These are phyloP conservation scores for Talaromyces liani DNA, from an alignment of 495 filamentous ascomycete genomes.

Conservation along the genomic window DNA sequence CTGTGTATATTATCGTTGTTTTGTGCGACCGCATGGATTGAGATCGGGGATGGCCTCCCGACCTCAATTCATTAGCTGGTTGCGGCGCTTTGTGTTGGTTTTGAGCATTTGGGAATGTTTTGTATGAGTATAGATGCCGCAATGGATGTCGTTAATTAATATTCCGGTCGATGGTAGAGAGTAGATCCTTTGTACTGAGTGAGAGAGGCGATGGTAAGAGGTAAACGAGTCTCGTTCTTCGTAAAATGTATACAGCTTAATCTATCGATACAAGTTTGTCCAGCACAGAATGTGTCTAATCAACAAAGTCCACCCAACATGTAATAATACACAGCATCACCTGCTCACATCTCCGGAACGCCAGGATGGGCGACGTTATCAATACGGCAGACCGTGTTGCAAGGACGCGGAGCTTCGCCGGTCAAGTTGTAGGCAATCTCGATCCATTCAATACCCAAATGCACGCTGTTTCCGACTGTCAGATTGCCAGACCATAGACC, in stretches of 20 bases:
- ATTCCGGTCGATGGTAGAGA: not conserved
- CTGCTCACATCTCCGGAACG: constrained; percentile 1
- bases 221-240: not conserved
- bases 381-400: constrained; percentile 7
- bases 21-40: not conserved
- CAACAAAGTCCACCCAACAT: not conserved
- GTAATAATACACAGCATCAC: not conserved
- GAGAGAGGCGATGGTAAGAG: too few species aligned
- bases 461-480: constrained; percentile 48
- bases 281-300: not conserved
- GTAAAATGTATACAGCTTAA: not conserved
- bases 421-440: constrained; percentile 61
- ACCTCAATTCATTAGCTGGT: not conserved
- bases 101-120: not conserved
- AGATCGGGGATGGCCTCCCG: not conserved
- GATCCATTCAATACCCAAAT: constrained; percentile 66
- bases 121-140: not conserved
- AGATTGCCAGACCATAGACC: constrained; percentile 69
- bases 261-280: not conserved
- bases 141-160: not conserved
- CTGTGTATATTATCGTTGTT: not conserved
- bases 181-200: too few species aligned
- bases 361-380: not conserved
- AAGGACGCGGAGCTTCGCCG: not conserved
- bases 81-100: not conserved